Conservation (phyloP, 116 monocot species). For the Dioscorea cayenensis region DNA sequence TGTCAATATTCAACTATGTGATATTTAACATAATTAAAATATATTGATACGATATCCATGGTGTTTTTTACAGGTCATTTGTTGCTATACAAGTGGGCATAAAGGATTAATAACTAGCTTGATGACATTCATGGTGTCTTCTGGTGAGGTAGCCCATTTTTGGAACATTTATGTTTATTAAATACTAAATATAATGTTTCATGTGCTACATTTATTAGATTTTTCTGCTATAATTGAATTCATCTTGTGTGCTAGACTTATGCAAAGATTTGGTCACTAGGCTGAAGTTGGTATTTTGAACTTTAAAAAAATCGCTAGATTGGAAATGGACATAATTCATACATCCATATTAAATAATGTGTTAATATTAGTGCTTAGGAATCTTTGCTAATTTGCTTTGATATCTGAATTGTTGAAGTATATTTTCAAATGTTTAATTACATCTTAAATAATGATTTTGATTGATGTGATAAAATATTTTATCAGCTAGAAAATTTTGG, state of each 20-base stretch:
- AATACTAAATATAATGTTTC: not conserved
- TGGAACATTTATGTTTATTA: not conserved
- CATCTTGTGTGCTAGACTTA: too few species aligned
- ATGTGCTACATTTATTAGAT: too few species aligned
- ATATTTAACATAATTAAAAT: conserved; percentile 1
- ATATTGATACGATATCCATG: conserved; percentile 5
- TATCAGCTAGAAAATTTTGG: not conserved
- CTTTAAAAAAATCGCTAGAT: not conserved
- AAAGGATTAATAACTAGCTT: conserved; percentile 92
- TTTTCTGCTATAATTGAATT: too few species aligned
- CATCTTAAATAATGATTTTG: not conserved
- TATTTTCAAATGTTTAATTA: not conserved
- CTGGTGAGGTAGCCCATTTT: conserved; percentile 66
- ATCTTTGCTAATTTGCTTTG: not conserved
- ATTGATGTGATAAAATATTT: not conserved
- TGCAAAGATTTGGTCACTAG: too few species aligned
- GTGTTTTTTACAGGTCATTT: too few species aligned
- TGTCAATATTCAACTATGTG: too few species aligned
- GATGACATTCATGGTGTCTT: conserved; percentile 93
- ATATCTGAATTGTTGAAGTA: not conserved
- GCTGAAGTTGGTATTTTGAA: not conserved
- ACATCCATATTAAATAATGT: not conserved
- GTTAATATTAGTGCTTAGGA: not conserved
- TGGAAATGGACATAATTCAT: not conserved
- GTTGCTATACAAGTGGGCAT: too few species aligned